phyloP scores from a whole-genome alignment of 129 eudicot genomes.

The Tanacetum coccineum region DNA sequence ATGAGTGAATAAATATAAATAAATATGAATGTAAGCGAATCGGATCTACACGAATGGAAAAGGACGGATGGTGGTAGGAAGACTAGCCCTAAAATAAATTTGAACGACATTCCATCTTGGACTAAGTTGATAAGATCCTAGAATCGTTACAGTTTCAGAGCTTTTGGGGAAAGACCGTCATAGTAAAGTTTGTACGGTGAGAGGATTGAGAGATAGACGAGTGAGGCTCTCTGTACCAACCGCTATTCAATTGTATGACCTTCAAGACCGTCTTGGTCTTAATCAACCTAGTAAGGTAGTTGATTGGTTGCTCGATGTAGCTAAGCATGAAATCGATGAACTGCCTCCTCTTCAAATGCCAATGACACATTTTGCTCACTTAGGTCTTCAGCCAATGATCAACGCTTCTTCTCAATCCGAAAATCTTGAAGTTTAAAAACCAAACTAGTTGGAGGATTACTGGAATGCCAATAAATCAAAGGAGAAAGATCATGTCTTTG shows the following conservation, averaged over 20 bases:
- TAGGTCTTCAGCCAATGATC: slow-evolving; percentile 32
- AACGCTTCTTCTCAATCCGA: slow-evolving; percentile 30
- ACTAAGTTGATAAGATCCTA: slow-evolving; percentile 73
- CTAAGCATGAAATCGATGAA: slow-evolving; percentile 74
- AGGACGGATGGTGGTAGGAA: slow-evolving; percentile 23
- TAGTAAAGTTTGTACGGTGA: slow-evolving; percentile 87
- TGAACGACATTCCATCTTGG: slow-evolving; percentile 64
- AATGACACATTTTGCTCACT: slow-evolving; percentile 33
- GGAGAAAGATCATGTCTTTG: slow-evolving; percentile 32
- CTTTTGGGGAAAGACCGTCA: slow-evolving; percentile 93
- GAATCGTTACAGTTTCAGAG: slow-evolving; percentile 86
- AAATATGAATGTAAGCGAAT: slow-evolving; percentile 28
- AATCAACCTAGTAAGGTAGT: slow-evolving; percentile 89
- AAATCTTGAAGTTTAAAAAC: slow-evolving; percentile 21
- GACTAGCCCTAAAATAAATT: slow-evolving; percentile 17
- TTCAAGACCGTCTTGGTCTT: slow-evolving; percentile 85
- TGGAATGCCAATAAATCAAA: slow-evolving; percentile 30
- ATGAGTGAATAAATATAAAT: slow-evolving; percentile 33
- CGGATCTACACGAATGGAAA: slow-evolving; percentile 28
- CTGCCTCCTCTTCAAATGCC: slow-evolving; percentile 88
- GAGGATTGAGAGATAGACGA: slow-evolving; percentile 80
- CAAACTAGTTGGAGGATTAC: slow-evolving; percentile 33
- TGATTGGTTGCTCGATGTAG: slow-evolving; percentile 80
- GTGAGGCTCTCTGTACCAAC: slow-evolving; percentile 85
- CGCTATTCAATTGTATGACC: slow-evolving; percentile 84